Percentiles rank a stretch among this genome's conserved stretches.
Evolutionary conservation across 179 eudicot genomes (phyloP).

Genomic region (Spergularia azorica): DNA sequence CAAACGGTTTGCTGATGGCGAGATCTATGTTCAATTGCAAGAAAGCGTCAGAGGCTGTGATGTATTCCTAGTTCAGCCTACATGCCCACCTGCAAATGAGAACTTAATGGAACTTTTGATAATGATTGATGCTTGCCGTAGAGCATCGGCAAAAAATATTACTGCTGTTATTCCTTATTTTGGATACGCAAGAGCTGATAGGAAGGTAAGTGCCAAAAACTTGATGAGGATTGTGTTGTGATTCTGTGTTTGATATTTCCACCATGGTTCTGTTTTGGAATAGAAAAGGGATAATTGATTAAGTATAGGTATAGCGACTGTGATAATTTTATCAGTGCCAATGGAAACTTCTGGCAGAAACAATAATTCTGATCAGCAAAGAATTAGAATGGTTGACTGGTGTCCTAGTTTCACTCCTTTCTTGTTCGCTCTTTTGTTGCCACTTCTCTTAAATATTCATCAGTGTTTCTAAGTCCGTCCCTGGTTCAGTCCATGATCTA

Average conservation of each 20-base stretch:
- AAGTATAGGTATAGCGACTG: too few relatives aligned
- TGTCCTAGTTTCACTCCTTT: too few relatives aligned
- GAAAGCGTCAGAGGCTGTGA: conserved; percentile 96
- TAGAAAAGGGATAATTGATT: too few relatives aligned
- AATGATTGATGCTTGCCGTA: conserved; percentile 93
- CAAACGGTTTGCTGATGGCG: conserved; percentile 92
- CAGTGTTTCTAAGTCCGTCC: too few relatives aligned
- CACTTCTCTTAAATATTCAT: too few relatives aligned
- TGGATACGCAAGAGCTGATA: conserved; percentile 96
- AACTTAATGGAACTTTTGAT: conserved; percentile 87
- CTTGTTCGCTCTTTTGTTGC: too few relatives aligned
- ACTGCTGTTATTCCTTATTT: conserved; percentile 95
- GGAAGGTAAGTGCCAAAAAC: conserved; percentile 53
- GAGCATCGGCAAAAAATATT: conserved; percentile 90
- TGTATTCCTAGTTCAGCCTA: conserved; percentile 85
- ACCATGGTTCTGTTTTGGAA: too few relatives aligned
- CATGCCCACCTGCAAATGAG: conserved; percentile 94
- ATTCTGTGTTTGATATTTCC: not conserved
- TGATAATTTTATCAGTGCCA: too few relatives aligned
- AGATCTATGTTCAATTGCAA: conserved; percentile 89
- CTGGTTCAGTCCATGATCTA: too few relatives aligned
- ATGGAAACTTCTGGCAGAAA: too few relatives aligned
- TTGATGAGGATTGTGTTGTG: not conserved
- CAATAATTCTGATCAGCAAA: too few relatives aligned
- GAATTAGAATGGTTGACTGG: too few relatives aligned